Evolutionary conservation across 2,329 filamentous ascomycete genomes (phyloP), one percentile per base, ranked within the genome.

Genomic region (Colletotrichum zoysiae): DNA sequence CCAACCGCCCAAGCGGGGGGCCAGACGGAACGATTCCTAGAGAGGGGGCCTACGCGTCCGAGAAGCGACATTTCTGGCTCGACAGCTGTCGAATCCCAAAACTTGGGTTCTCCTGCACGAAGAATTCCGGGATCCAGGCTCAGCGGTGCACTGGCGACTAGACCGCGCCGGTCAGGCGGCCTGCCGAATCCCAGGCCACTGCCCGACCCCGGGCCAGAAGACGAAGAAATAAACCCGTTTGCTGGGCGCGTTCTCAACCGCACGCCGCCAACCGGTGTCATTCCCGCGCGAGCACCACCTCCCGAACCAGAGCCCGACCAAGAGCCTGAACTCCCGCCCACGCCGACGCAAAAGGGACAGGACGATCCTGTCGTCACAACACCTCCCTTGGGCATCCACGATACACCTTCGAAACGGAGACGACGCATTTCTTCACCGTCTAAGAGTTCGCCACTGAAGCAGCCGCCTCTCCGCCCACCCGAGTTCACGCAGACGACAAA

Each of bases 271-370:
- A 79, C 72, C 23, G 74, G 56, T 57, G 74, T n/a, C 5, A 33
- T 53, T 12, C 40, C 57, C 18, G 30, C 56, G 26, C 64, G 65
- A 38, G 40, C 46, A 58, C 67, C 67, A 9, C 40, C 46, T 0
- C 35, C 53, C 5, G 30, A 57, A 35, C 59, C 70, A 51, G 70
- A 61, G 60, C 71, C 64, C 1, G 69, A 64, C 16, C 40, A 75
- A 20, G 90, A 93, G 75, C 90, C 90, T 1, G 89, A 92, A 59
- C 83, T 93, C 6, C 91, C 91, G 3, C 88, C 88, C 0, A 88
- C 88, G 0, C 86, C 86, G 0, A 83, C 84, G 40, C 83, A 86
- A 59, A 82, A 81, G 48, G 84, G 84, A 4, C 79, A 86, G 16
- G 80, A 82, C 2, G 89, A 91, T 70, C 84, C 86, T 0, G 82